Base-by-base conservation (phyloP, 2,329 filamentous ascomycete species). In the Fusarium domesticum region DNA sequence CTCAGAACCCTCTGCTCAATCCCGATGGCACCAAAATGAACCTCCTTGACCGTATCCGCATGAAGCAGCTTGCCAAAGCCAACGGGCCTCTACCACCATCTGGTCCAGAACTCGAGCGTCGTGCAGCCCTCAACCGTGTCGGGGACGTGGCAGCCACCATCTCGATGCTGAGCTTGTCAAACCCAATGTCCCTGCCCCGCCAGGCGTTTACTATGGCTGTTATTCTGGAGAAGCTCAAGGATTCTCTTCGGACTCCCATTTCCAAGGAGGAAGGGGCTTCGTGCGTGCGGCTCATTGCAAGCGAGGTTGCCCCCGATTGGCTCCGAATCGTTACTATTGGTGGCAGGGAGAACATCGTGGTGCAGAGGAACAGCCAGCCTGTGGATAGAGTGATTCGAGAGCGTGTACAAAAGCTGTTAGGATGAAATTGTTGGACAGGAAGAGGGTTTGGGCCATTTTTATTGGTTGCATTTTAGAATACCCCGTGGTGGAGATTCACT, bases 1-100 rank as follows among this genome's bases (percentile, higher is more conserved):
- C 64, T 48, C 58, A 57, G 42, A 57, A 58, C 34, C 53, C 64
- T 0, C 54, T 66, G 43, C 53, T 68, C 30, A 76, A 74, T 47
- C 50, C 69, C 2, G 71, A 73, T 38, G 73, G 69, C 34, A 65
- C 67, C 35, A 74, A 83, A 68, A 82, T 85, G 70, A 81, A 80
- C 41, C 78, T 95, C 18, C 74, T 93, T 45, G 87, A 91, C 64
- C 84, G 87, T 37, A 79, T 95, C 51, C 83, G 85, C 51, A 74
- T 77, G 42, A 92, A 92, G 70, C 80, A 87, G 54, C 65, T 76
- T 54, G 72, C 78, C 62, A 76, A 77, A 54, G 65, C 71, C 7
- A 71, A 68, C 38, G 87, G 83, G 61, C 64, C 75, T 5, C 64
- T 75, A 0, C 81, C 84, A 0, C 70, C 85, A 1, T 73, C 82